These are phyloP conservation scores for Geranomyces michiganensis DNA, from an alignment of 192 early-diverging fungal genomes.

Conservation along the genomic window DNA sequence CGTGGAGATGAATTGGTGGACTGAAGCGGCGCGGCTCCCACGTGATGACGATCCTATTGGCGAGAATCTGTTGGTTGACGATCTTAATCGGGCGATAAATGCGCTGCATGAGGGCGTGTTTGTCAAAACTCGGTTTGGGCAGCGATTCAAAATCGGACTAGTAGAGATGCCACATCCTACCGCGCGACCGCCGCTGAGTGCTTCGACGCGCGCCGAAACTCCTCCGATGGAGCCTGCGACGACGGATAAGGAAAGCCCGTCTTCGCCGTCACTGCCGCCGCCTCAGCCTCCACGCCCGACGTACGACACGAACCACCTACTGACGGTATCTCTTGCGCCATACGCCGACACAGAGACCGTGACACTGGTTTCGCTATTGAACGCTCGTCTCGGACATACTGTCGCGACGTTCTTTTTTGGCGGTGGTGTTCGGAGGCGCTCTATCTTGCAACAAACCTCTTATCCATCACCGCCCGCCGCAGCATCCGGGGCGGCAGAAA, in stretches of 20 bases:
- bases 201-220: too few species aligned
- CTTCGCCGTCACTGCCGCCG: background rate
- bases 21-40: background rate
- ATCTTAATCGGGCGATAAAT: slow-evolving; percentile 5
- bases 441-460: background rate
- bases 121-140: slow-evolving; percentile 33
- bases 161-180: slow-evolving; percentile 20
- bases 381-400: slow-evolving; percentile 38
- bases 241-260: background rate
- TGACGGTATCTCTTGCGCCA: slow-evolving; percentile 28
- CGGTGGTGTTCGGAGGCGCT: background rate
- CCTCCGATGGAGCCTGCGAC: background rate
- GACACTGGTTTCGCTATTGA: slow-evolving; percentile 36
- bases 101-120: slow-evolving; percentile 34
- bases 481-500: background rate
- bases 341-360: slow-evolving; percentile 30
- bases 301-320: slow-evolving; percentile 14
- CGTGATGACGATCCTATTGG: background rate
- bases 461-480: background rate
- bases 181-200: background rate
- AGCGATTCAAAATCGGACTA: slow-evolving; percentile 31
- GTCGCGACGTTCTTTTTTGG: slow-evolving; percentile 44
- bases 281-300: background rate
- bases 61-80: background rate
- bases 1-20: slow-evolving; percentile 29